Conservation (phyloP, 495 filamentous ascomycete genomes). For the Hapsidospora chrysogenum region DNA sequence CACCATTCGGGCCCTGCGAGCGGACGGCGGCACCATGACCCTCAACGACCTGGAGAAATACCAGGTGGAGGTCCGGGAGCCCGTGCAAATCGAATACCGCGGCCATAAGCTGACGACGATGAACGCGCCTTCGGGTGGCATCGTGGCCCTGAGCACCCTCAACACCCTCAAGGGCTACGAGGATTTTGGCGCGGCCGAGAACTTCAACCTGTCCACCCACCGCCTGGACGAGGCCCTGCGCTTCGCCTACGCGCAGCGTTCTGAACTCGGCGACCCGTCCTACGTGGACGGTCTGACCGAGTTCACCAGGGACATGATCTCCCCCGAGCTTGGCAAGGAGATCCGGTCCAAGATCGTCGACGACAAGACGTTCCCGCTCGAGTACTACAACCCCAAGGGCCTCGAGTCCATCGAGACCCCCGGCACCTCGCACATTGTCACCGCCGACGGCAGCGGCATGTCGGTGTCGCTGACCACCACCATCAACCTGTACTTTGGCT, state of each 20-base stretch:
- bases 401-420: constrained; percentile 46
- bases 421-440: constrained; percentile 52
- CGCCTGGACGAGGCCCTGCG: constrained; percentile 61
- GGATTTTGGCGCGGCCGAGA: constrained; percentile 32
- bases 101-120: constrained; percentile 46
- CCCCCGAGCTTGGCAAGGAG: constrained; percentile 31
- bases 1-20: constrained; percentile 45
- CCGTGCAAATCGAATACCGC: constrained; percentile 47
- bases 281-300: constrained; percentile 47
- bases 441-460: constrained; percentile 46
- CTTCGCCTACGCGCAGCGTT: constrained; percentile 57
- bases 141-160: constrained; percentile 46
- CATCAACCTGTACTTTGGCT: constrained; percentile 64
- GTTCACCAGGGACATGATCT: constrained; percentile 51
- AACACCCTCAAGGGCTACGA: constrained; percentile 56
- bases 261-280: constrained; percentile 52
- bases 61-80: constrained; percentile 39
- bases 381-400: constrained; percentile 46
- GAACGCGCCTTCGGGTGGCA: constrained; percentile 52
- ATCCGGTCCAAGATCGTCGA: constrained; percentile 55
- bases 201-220: constrained; percentile 51
- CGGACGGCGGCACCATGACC: constrained; percentile 58
- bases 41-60: constrained; percentile 57
- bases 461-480: constrained; percentile 56
- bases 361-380: constrained; percentile 40